Base-by-base conservation (phyloP, 2,329 filamentous ascomycete genomes). In the Metarhizium album region DNA sequence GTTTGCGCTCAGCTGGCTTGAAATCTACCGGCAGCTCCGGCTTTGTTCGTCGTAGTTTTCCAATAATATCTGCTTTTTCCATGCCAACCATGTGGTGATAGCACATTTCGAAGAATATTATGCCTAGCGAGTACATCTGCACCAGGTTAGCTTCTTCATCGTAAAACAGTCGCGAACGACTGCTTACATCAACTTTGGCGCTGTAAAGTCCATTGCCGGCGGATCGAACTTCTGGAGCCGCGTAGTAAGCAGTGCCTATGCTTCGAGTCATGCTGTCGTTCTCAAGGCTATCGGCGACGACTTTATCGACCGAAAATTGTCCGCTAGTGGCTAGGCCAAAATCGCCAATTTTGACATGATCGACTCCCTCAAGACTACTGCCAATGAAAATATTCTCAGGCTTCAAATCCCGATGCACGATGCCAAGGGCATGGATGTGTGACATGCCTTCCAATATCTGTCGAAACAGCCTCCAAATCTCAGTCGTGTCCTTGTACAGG, bases 31-130 rank as follows among this genome's bases (percentile, higher is more conserved):
- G 91, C 27, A 97, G 74, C 4, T 71, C 67, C 38, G 89, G 83
- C 13, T 81, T 73, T 38, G 80, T 79, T 57, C 82, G 76, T 45
- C 88, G 79, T 42, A 96, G 74, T 50, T 78, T 72, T 48, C 84
- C 78, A 27, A 96, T 74, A 3, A 83, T 78, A 48, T 75, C 68
- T 2, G 78, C 79, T 55, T 82, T 76, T 59, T 84, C 76, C 79
- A 84, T 84, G 4, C 80, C 81, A 63, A 83, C 73, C 68, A 84
- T 78, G 0, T 80, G 74, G 33, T 73, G 68, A 56, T 83, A 90
- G 61, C 87, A 94, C 93, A 98, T 98, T 67, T 98, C 93, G 58
- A 96, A 97, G 70, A 98, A 95, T 52, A 98, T 97, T 55, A 98
- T 87, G 0, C 93, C 93, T 42, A 98, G 75, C 0, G 91, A 96